Base-by-base conservation (phyloP, 2,329 filamentous ascomycete genomes). In the Xylaria arbuscula region DNA sequence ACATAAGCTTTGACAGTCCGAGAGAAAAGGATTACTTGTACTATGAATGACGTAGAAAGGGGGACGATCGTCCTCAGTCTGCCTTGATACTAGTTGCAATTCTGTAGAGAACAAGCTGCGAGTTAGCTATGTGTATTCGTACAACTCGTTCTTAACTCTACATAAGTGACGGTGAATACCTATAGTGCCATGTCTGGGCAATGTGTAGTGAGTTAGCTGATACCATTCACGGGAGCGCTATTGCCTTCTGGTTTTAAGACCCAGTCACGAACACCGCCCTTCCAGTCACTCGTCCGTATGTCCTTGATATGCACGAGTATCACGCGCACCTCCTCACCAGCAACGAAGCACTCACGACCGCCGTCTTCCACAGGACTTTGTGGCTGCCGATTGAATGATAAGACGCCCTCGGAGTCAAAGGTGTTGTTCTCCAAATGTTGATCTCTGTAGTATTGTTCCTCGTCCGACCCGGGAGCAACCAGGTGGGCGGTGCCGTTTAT, bases 391-490 rank as follows among this genome's bases (percentile, higher is more conserved):
- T 77, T 82, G 71, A 85, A 82, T 61, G 80, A 76, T 38, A 82
- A 78, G 57, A 83, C 84, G 69, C 85, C 84, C 68, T 89, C 87
- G 40, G 83, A 82, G 53, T 90, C 90, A 75, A 97, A 97, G 0
- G 93, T 97, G 80, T 98, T 97, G 81, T 98, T 97, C 75, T 93
- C 93, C 72, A 97, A 82, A 83, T 99, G 96, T 75, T 89, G 87
- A 72, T 91, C 88, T 76, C 91, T 91, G 80, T 93, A 97, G 86
- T 91, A 98, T 60, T 82, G 83, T 81, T 98, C 96, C 78, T 97
- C 92, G 17, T 93, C 91, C 1, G 90, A 92, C 0, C 92, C 93
- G 5, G 84, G 79, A 1, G 90, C 85, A 15, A 97, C 86, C 42
- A 98, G 85, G 40, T 88, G 84, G 1, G 96, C 96, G 45, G 88